A percentile compares a stretch with the other conserved stretches of the same genome.
Evolutionary conservation across 805 yeast species (phyloP).

Genomic region (Candida ortonii): DNA sequence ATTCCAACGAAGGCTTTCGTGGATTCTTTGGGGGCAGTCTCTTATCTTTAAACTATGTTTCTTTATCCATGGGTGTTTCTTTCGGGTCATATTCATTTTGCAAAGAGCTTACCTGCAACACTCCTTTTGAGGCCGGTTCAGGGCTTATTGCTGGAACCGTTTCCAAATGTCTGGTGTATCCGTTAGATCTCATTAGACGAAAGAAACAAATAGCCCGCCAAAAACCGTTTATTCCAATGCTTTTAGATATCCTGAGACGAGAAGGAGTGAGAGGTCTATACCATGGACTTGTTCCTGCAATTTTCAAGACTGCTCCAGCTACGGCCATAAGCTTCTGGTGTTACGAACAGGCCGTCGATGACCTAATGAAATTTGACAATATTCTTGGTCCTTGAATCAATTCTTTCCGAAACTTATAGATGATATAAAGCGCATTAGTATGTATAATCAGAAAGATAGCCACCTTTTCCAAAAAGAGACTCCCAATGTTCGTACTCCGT

Average conservation of each 20-base stretch:
- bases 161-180: constrained; percentile 75
- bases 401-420: constrained; percentile 8
- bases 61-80: constrained; percentile 70
- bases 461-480: constrained; percentile 34
- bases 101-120: constrained; percentile 36
- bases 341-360: constrained; percentile 31
- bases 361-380: constrained; percentile 17
- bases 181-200: constrained; percentile 79
- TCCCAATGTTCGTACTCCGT: constrained; percentile 66
- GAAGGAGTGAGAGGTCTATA: constrained; percentile 74
- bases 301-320: constrained; percentile 79
- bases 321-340: constrained; percentile 39
- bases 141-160: constrained; percentile 74
- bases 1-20: constrained; percentile 33
- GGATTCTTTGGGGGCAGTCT: constrained; percentile 52
- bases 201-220: constrained; percentile 58
- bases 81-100: constrained; percentile 64
- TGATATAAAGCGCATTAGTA: constrained; percentile 8
- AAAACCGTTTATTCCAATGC: constrained; percentile 24
- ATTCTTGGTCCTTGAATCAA: background rate
- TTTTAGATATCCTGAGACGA: constrained; percentile 38
- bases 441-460: constrained; percentile 21
- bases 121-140: constrained; percentile 52
- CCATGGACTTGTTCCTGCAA: constrained; percentile 67
- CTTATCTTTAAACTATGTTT: constrained; percentile 58